Evolutionary conservation across 2,329 filamentous ascomycete species (phyloP).

Genomic region (Alternaria sp.): DNA sequence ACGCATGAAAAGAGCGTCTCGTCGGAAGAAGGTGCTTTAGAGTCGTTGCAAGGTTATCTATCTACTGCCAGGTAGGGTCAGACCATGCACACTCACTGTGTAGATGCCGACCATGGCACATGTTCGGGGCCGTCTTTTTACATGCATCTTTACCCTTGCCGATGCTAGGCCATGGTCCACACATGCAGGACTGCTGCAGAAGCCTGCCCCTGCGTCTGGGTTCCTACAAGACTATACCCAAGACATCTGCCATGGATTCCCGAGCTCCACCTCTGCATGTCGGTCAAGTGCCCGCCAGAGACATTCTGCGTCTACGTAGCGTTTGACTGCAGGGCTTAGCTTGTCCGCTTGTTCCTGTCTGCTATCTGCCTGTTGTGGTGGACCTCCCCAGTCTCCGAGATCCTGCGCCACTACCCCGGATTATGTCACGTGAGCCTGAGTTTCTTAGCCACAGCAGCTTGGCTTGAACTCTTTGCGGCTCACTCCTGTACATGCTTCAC

Average conservation of each 20-base stretch:
- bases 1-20: background rate
- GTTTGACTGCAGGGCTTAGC: background rate
- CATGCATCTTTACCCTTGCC: background rate
- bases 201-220: background rate
- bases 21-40: background rate
- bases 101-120: background rate
- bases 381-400: background rate
- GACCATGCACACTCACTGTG: background rate
- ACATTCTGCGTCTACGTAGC: background rate
- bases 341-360: background rate
- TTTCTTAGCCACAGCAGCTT: constrained; percentile 41
- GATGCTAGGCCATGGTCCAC: background rate
- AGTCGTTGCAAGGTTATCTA: background rate
- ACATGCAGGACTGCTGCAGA: background rate
- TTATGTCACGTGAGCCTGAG: constrained; percentile 20
- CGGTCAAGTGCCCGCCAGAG: background rate
- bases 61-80: background rate
- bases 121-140: background rate
- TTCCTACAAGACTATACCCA: background rate
- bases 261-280: background rate
- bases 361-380: background rate
- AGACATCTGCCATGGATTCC: background rate
- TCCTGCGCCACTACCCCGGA: constrained; percentile 26
- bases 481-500: constrained; percentile 4
- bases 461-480: constrained; percentile 34